phyloP scores from a whole-genome alignment of 352 stramenopile species.

The Phytophthora pluvialis region DNA sequence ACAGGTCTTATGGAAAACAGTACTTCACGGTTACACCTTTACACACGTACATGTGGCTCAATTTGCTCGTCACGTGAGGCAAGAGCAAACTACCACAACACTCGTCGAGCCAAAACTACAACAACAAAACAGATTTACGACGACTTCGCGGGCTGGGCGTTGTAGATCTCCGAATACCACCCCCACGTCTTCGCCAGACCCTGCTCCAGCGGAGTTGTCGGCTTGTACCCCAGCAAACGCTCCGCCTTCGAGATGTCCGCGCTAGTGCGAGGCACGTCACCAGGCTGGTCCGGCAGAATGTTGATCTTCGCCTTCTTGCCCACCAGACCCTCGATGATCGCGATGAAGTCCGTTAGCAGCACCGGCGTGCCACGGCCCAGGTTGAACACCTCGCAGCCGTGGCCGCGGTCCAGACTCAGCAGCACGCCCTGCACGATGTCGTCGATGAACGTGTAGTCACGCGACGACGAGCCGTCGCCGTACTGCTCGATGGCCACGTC shows the following conservation, averaged over 20 bases:
- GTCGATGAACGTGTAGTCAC: slow-evolving; percentile 99
- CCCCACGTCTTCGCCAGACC: slow-evolving; percentile 93
- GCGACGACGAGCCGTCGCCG: slow-evolving; percentile 93
- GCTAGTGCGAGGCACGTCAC: slow-evolving; percentile 96
- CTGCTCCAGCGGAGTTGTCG: slow-evolving; percentile 92
- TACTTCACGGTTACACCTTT: too few relatives aligned
- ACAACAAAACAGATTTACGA: slow-evolving; percentile 1
- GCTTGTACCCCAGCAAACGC: slow-evolving; percentile 95
- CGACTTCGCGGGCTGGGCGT: not conserved
- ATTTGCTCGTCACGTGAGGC: too few relatives aligned
- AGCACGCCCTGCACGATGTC: slow-evolving; percentile 98
- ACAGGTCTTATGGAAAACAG: too few relatives aligned
- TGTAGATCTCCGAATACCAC: slow-evolving; percentile 91
- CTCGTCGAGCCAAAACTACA: not conserved
- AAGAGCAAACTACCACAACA: too few relatives aligned
- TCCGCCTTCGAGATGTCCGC: slow-evolving; percentile 96
- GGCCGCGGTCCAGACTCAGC: slow-evolving; percentile 68
- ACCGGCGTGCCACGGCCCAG: slow-evolving; percentile 94
- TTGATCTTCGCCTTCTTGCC: slow-evolving; percentile 95
- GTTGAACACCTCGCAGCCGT: slow-evolving; percentile 97
- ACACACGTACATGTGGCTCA: too few relatives aligned
- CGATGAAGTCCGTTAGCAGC: slow-evolving; percentile 95
- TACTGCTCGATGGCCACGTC: slow-evolving; percentile 96
- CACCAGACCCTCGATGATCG: slow-evolving; percentile 93
- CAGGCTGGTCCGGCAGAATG: slow-evolving; percentile 94